Evolutionary conservation across 208 protist genomes (phyloP), one percentile per base, ranked within the genome.

Genomic region (Zelonia costaricensis): DNA sequence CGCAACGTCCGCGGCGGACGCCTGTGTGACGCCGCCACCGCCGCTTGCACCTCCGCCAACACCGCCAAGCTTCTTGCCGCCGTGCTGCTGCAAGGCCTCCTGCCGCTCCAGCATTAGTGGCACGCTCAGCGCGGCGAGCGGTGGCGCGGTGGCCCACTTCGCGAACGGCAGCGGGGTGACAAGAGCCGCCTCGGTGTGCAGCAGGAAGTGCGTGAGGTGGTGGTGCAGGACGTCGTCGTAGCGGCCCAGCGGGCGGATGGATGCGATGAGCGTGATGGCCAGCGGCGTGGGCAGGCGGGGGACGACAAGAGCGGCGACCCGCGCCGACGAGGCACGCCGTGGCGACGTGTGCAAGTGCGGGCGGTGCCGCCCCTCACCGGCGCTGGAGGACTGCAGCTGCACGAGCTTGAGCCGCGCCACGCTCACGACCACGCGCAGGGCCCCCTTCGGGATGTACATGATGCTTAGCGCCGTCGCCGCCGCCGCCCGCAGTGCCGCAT

Each of bases 61-160:
- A 1, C 48, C 51, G 15, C 56, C 49, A 15, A 43, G 52, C 23
- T 57, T 68, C 38, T 38, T 78, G 42, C 48, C 76, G 67, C 62
- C 63, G 36, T 15, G 39, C 47, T 67, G 16, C 36, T 51, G 54
- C 39, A 77, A 28, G 52, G 79, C 68, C 56, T 91, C 78, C 35
- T 93, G 82, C 28, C 76, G 76, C 65, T 89, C 76, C 48, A 91
- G 74, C 90, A 95, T 95, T 23, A 95, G 65, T 16, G 84, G 85
- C 16, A 76, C 72, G 53, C 73, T 89, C 54, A 96, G 53, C 25
- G 77, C 73, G 1, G 70, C 79, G 5, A 93, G 69, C 0, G 90
- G 90, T 54, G 92, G 92, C 1, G 73, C 48, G 36, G 53, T 71
- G 38, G 88, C 69, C 67, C 80, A 91, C 35, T 54, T 54, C 42